phyloP scores from a whole-genome alignment of 1,284 basidiomycete genomes.

The Trichosporon sp. region DNA sequence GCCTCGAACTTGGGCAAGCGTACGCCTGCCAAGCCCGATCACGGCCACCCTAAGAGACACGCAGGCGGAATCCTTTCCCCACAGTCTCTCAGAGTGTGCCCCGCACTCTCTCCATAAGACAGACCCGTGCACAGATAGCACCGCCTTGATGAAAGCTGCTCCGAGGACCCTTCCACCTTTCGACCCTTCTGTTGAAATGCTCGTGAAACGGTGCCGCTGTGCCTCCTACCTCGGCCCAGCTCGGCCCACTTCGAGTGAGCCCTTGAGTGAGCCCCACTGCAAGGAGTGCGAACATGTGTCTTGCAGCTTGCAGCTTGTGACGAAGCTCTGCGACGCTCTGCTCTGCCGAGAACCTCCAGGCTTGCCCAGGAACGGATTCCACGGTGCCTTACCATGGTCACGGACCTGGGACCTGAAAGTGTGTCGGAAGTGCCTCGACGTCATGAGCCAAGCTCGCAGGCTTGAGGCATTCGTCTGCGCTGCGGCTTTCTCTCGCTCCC shows the following conservation, averaged over 20 bases:
- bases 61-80: not conserved
- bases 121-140: not conserved
- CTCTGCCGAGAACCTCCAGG: not conserved
- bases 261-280: not conserved
- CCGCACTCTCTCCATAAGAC: not conserved
- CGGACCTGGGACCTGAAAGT: not conserved
- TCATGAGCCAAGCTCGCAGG: not conserved
- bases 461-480: no score
- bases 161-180: no score
- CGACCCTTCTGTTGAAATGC: no score
- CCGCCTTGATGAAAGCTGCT: not conserved
- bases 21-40: not conserved
- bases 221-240: not conserved
- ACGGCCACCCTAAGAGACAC: not conserved
- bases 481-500: no score
- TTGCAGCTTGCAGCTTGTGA: not conserved
- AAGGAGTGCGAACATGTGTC: not conserved
- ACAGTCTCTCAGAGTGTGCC: not conserved
- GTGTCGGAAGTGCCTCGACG: constrained; percentile 6
- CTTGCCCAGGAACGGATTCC: not conserved
- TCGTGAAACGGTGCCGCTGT: not conserved
- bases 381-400: not conserved
- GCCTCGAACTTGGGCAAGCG: no score
- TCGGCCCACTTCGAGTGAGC: no score
- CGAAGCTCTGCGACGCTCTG: no score